A percentile compares a stretch with the other conserved stretches of the same genome.
Evolutionary conservation across 169 alveolate species (phyloP).

Genomic region (Cryptosporidium muris): DNA sequence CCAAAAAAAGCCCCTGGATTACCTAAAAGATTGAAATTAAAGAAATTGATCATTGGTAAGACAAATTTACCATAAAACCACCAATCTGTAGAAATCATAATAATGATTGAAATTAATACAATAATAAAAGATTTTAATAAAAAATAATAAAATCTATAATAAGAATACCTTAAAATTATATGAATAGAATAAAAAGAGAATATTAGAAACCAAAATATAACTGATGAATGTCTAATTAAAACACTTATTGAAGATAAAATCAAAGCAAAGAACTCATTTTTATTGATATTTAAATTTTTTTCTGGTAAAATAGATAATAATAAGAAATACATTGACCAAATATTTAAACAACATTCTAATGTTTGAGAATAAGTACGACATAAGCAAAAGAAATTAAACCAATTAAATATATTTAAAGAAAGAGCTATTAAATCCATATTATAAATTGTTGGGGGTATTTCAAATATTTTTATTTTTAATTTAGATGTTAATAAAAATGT

Average conservation of each 20-base stretch:
- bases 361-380: constrained; percentile 73
- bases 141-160: not conserved
- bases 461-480: too few relatives aligned
- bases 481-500: constrained; percentile 14
- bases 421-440: constrained; percentile 34
- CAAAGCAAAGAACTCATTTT: constrained; percentile 27
- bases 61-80: constrained; percentile 30
- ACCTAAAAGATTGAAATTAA: constrained; percentile 21
- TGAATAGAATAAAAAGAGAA: constrained; percentile 53
- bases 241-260: constrained; percentile 72
- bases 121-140: not conserved
- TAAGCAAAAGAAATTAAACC: constrained; percentile 72
- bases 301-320: constrained; percentile 21
- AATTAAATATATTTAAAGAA: constrained; percentile 51
- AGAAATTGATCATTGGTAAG: constrained; percentile 27
- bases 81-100: constrained; percentile 14
- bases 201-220: constrained; percentile 69
- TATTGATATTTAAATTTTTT: not conserved
- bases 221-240: constrained; percentile 71
- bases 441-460: not conserved
- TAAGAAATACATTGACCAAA: constrained; percentile 73
- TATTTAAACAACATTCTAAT: constrained; percentile 69
- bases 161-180: not conserved
- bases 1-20: constrained; percentile 30
- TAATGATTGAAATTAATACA: not conserved